Base-by-base conservation (phyloP, 768 basidiomycete genomes). In the Pisolithus microcarpus region DNA sequence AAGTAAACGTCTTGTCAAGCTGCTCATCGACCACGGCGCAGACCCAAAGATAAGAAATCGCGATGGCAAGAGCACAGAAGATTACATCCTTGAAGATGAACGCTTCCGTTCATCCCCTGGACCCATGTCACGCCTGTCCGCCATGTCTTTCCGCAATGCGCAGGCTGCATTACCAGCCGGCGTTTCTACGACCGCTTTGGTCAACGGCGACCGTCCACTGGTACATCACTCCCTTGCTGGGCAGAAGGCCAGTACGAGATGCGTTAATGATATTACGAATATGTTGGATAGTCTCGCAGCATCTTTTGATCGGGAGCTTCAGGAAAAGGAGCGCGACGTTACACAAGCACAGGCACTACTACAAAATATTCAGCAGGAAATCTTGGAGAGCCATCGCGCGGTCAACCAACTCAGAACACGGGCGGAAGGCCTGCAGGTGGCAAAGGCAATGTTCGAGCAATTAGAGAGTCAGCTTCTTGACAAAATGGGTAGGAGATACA, bases 1-100 rank as follows among this genome's bases (percentile, higher is more conserved):
- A 50, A 93, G 90, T 68, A 94, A 96, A 68, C 87, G 94, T 13
- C 78, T 99, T 5, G 93, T 98, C 58, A 96, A 94, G 65, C 77
- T 95, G 34, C 80, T 99, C 47, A 86, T 99, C 53, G 94, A 99
- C 67, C 88, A 97, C 60, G 93, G 92, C 7, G 96, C 92, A 1
- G 90, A 98, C 65, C 93, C 95, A 5, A 96, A 96, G 69, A 81
- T 98, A 55, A 76, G 82, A 54, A 99, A 99, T 64, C 79, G 85
- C 51, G 96, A 99, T 60, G 90, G 91, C 44, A 98, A 98, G 72
- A 93, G 85, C 53, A 89, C 96, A 2, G 95, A 99, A 69, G 96
- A 98, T 65, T 99, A 98, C 62, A 98, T 99, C 56, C 77, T 99
- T 34, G 96, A 99, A 66, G 96, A 99, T 64, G 96, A 98, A 67